Conservation (phyloP, 2,329 filamentous ascomycete species). For the Fusarium secorum region DNA sequence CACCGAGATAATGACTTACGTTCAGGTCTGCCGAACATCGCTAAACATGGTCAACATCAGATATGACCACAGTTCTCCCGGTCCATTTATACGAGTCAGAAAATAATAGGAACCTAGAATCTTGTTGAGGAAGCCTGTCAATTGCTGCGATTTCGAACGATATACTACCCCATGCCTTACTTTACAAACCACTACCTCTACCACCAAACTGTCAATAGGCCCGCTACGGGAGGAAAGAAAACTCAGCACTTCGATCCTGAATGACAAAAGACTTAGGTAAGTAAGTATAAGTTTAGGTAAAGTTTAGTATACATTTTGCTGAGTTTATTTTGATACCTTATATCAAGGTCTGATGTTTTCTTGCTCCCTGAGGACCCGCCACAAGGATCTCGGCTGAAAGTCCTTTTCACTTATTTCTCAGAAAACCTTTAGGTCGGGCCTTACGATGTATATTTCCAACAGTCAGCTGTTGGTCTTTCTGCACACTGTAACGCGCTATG, state of each 20-base stretch:
- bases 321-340: too few relatives aligned
- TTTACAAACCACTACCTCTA: neutral
- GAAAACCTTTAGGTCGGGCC: neutral
- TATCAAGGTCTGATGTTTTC: too few relatives aligned
- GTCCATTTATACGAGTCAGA: neutral
- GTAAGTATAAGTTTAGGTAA: too few relatives aligned
- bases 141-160: neutral
- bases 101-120: neutral
- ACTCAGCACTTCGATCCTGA: too few relatives aligned
- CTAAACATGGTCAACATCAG: neutral
- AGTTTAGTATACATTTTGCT: too few relatives aligned
- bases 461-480: neutral
- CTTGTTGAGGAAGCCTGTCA: neutral
- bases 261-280: too few relatives aligned
- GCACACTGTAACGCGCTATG: neutral
- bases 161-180: neutral
- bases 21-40: neutral
- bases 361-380: too few relatives aligned
- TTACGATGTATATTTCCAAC: too few relatives aligned
- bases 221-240: too few relatives aligned
- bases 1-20: too few relatives aligned
- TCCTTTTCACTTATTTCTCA: neutral
- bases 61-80: neutral
- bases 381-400: too few relatives aligned
- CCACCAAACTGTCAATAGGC: neutral